Base-by-base conservation (phyloP, 768 basidiomycete species). In the Boletus vinaceobasis region DNA sequence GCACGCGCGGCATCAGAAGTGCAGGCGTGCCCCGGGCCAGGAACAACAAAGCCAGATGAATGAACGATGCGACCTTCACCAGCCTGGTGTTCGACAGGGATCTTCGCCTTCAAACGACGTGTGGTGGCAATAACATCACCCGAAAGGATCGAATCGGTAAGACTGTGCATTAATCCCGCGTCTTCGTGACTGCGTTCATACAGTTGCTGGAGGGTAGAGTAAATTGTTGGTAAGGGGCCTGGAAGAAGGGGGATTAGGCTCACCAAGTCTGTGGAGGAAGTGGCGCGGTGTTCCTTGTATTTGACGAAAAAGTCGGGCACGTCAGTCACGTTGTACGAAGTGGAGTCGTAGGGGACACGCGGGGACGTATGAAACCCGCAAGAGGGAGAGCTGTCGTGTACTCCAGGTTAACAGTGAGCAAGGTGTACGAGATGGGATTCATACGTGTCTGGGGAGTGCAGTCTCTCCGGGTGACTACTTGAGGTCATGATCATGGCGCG, bases 401-500 rank as follows among this genome's bases (percentile, higher is more conserved):
- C 48, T 15, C 70, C 54, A 11, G 60, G 60, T 59, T 74, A 71
- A 33, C 74, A 70, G 5, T 69, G 66, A 33, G 73, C 70, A 50
- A 75, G 63, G 60, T 69, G 1, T 2, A 27, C 2, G 26, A 15
- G 11, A 27, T 70, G 70, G 7, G 73, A 59, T 21, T 60, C 64
- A 59, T 79, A 81, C 21, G 74, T 74, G 23, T 65, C 65, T 3
- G 66, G 43, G 0, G 63, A 51, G 21, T 46, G 21, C 4, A 53
- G 36, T 11, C 57, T 53, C 15, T 68, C 46, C 54, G 75, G 72
- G 5, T 59, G 50, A 8, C 73, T 72, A 19, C 74, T 74, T 10
- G 65, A 62, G 40, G 71, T 74, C 71, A 71, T 75, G 52, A 74
- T 65, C 15, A 73, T 50, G n/a, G 58, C 51, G 7, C 72, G 72